Conservation (phyloP, 2,329 filamentous ascomycete genomes). For the Triangularia verruculosa region DNA sequence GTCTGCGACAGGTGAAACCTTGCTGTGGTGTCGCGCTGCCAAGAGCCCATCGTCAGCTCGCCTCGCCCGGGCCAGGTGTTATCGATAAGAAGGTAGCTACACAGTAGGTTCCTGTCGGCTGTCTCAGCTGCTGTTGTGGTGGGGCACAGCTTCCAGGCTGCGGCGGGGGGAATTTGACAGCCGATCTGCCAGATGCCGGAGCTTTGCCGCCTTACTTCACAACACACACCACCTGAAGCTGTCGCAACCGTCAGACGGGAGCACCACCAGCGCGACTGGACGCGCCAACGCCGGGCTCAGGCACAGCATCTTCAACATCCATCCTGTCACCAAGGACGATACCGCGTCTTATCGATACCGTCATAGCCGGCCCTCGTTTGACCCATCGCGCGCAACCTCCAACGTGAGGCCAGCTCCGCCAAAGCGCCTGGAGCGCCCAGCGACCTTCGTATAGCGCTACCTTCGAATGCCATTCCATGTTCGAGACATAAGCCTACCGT, state of each 20-base stretch:
- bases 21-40: neutral
- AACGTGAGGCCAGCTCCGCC: too few relatives aligned
- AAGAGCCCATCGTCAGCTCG: neutral
- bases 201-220: neutral
- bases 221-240: neutral
- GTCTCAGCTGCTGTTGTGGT: neutral
- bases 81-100: neutral
- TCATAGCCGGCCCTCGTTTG: neutral
- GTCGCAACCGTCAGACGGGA: neutral
- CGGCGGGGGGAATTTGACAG: neutral
- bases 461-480: neutral
- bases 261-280: neutral
- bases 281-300: neutral
- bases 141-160: neutral
- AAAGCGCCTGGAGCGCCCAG: too few relatives aligned
- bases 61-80: neutral
- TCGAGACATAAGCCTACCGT: neutral
- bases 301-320: neutral
- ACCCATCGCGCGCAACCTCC: neutral
- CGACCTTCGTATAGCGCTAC: too few relatives aligned
- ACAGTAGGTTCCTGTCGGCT: neutral
- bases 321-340: too few relatives aligned
- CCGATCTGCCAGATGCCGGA: neutral
- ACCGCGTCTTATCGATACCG: neutral
- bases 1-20: neutral